Conservation (phyloP, 371 early-diverging fungal genomes). For the Mucor velutinosus region DNA sequence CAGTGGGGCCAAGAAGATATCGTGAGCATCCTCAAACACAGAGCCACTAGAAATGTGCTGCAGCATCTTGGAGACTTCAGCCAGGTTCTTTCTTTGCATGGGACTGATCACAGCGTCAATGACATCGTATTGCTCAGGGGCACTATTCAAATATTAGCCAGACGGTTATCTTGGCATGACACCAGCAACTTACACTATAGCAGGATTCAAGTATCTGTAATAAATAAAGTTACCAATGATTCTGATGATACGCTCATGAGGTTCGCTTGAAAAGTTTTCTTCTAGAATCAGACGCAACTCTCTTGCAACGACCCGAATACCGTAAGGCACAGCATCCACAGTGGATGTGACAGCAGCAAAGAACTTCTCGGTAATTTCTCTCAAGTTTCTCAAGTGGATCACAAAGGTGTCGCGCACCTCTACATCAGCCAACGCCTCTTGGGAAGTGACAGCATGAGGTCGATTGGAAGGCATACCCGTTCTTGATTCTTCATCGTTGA, state of each 20-base stretch:
- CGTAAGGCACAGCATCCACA: conserved; percentile 89
- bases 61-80: conserved; percentile 90
- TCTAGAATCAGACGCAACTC: conserved; percentile 80
- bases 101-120: conserved; percentile 85
- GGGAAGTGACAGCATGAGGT: conserved; percentile 75
- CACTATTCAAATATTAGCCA: conserved; percentile 49
- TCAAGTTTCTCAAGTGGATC: conserved; percentile 73
- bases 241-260: conserved; percentile 77
- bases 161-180: not conserved
- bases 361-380: conserved; percentile 79
- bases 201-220: conserved; percentile 97
- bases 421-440: conserved; percentile 85
- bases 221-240: conserved; percentile 94
- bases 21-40: conserved; percentile 67
- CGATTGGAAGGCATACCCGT: conserved; percentile 84
- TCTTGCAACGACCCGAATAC: conserved; percentile 94
- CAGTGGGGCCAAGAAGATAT: conserved; percentile 75
- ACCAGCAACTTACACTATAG: conserved; percentile 77
- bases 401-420: conserved; percentile 83
- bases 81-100: conserved; percentile 92
- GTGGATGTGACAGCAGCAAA: conserved; percentile 78
- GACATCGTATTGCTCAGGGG: conserved; percentile 96
- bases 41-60: conserved; percentile 89
- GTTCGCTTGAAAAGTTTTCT: conserved; percentile 80
- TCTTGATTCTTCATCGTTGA: conserved; percentile 88